Base-by-base conservation (phyloP, 2,329 filamentous ascomycete genomes). In the Calycina marina region DNA sequence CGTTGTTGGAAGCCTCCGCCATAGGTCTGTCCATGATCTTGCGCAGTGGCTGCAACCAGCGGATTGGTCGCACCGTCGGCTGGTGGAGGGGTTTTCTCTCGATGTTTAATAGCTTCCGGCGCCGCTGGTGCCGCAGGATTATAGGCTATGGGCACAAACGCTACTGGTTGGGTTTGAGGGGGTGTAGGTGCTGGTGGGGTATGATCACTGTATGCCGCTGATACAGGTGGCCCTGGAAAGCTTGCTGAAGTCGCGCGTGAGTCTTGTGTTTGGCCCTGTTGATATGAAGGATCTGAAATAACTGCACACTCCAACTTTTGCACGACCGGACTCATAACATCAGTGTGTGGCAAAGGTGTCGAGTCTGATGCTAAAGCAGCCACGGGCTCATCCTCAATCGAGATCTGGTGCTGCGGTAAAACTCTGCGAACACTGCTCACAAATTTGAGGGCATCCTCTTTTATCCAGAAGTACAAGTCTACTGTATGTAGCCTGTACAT, bases 401-500 rank as follows among this genome's bases (percentile, higher is more conserved):
- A 66, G 18, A 79, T 60, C 39, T 75, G 72, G 6, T 61, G 55
- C 0, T 62, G 51, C 4, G 78, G 74, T 15, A 83, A 54, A 4
- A 83, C 67, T 34, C 72, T 65, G 31, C 75, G 63, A 34, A 83
- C 59, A 10, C 72, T 73, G 45, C 77, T 77, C 39, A 85, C 58
- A 42, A 86, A 81, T 35, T 72, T 66, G 16, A 72, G 58, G 1
- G 79, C 78, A 55, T 86, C 80, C 35, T 72, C 63, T 38, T 72
- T 69, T 0, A 73, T 82, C 77, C 78, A 85, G 49, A 86, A 79
- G 58, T 88, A 88, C 10, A 86, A 59, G 48, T 86, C 80, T 36
- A 86, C 52, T 0, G 75, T 77, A 50, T 83, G 74, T 5, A 88
- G 65, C 50, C 72, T 74, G 58, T 84, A 84, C 61, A 84, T 71